Evolutionary conservation across 768 basidiomycete genomes (phyloP).

Genomic region (Agaricus blazei): DNA sequence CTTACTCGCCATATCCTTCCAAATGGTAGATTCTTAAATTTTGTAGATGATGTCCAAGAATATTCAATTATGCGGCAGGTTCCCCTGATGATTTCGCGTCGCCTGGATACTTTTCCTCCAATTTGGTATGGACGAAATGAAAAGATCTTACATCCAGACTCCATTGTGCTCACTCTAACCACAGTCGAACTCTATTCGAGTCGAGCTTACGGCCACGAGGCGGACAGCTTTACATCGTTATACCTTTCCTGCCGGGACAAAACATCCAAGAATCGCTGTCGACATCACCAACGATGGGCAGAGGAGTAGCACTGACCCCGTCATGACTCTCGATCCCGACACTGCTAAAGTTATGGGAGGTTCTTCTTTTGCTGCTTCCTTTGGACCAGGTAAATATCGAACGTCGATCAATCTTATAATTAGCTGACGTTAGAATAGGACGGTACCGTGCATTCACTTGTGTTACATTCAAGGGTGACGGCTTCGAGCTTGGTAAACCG

Average conservation of each 20-base stretch:
- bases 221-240: constrained; percentile 57
- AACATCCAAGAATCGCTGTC: constrained; percentile 46
- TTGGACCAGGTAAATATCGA: constrained; percentile 39
- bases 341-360: constrained; percentile 48
- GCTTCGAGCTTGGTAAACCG: constrained; percentile 39
- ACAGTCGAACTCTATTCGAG: constrained; percentile 51
- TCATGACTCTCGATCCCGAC: constrained; percentile 40
- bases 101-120: constrained; percentile 63
- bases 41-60: background rate
- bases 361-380: constrained; percentile 46
- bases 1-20: constrained; percentile 39
- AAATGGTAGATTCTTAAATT: constrained; percentile 32
- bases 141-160: background rate
- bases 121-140: constrained; percentile 33
- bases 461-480: constrained; percentile 54
- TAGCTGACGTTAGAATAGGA: constrained; percentile 21
- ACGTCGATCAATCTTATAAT: background rate
- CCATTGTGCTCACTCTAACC: background rate
- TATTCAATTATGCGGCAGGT: constrained; percentile 25
- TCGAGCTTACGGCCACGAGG: constrained; percentile 56
- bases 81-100: constrained; percentile 56
- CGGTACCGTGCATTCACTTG: constrained; percentile 55
- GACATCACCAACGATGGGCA: constrained; percentile 64
- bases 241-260: constrained; percentile 45
- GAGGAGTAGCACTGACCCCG: constrained; percentile 42